Percentiles rank a stretch among this genome's conserved stretches.
phyloP scores from a whole-genome alignment of 306 rosid genomes.

The Castanopsis chinensis region DNA sequence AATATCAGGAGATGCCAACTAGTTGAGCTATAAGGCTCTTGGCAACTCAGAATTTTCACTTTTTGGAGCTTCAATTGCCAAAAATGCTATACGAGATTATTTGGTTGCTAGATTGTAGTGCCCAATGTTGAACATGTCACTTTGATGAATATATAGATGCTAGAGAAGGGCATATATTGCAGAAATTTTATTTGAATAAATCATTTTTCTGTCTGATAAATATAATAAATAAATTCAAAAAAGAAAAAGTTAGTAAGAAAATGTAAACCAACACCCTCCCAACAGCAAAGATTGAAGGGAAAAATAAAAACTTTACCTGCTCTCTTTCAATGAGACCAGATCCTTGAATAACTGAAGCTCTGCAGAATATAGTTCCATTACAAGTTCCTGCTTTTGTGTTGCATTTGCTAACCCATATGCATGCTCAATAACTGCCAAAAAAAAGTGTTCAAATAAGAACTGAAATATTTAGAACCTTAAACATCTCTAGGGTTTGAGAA shows the following conservation, averaged over 20 bases:
- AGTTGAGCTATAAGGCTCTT: no score
- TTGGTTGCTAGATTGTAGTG: not conserved
- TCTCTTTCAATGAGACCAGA: conserved; percentile 63
- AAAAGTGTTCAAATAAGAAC: not conserved
- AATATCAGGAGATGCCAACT: no score
- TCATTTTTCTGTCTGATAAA: not conserved
- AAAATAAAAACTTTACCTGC: conserved; percentile 57
- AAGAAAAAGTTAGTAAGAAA: not conserved
- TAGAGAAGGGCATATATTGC: not conserved
- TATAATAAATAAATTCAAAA: not conserved
- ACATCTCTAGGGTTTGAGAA: conserved; percentile 1
- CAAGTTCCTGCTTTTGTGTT: conserved; percentile 77
- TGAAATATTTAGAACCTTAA: not conserved
- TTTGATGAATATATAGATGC: not conserved
- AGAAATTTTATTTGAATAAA: not conserved
- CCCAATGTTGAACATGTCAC: not conserved
- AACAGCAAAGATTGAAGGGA: not conserved
- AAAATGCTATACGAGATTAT: not conserved
- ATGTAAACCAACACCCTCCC: not conserved
- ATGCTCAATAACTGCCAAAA: conserved; percentile 73
- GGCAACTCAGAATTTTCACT: not conserved
- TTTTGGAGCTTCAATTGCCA: not conserved
- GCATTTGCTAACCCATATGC: conserved; percentile 77
- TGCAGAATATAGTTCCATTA: conserved; percentile 70
- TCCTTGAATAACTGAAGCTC: conserved; percentile 88